Evolutionary conservation across 179 eudicot genomes (phyloP).

Genomic region (Vitellaria paradoxa): DNA sequence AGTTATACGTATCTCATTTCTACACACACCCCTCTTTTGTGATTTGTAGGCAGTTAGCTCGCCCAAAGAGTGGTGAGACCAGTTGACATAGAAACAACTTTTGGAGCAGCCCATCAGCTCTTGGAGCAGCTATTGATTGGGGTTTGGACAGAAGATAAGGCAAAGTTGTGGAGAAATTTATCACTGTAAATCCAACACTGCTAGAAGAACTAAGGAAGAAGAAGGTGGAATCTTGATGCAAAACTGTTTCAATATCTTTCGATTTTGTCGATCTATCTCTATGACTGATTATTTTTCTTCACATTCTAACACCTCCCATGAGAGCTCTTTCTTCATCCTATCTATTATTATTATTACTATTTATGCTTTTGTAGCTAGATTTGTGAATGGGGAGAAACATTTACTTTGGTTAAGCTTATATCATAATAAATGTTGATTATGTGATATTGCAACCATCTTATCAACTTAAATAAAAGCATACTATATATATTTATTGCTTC

Average conservation of each 20-base stretch:
- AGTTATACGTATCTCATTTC: too few relatives aligned
- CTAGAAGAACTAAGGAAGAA: constrained; percentile 59
- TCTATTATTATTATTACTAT: not conserved
- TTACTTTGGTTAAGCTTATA: too few relatives aligned
- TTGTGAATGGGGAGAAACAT: too few relatives aligned
- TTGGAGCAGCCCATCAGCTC: constrained; percentile 91
- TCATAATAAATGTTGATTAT: too few relatives aligned
- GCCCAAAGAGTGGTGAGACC: constrained; percentile 82
- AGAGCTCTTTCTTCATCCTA: too few relatives aligned
- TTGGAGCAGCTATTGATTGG: constrained; percentile 96
- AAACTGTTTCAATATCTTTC: constrained; percentile 74
- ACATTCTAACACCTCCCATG: not conserved
- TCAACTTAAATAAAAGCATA: too few relatives aligned
- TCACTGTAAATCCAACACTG: constrained; percentile 50
- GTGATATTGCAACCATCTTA: too few relatives aligned
- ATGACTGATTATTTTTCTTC: not conserved
- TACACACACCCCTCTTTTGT: too few relatives aligned
- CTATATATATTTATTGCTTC: too few relatives aligned
- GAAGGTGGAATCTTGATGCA: constrained; percentile 93
- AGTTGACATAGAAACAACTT: too few relatives aligned
- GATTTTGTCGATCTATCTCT: constrained; percentile 85
- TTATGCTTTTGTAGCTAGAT: too few relatives aligned
- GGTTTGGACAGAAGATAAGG: constrained; percentile 77
- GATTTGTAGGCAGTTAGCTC: constrained; percentile 74
- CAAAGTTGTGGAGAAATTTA: constrained; percentile 56